Evolutionary conservation across 495 filamentous ascomycete genomes (phyloP), one percentile per base, ranked within the genome.

Genomic region (Xylaria venustula): DNA sequence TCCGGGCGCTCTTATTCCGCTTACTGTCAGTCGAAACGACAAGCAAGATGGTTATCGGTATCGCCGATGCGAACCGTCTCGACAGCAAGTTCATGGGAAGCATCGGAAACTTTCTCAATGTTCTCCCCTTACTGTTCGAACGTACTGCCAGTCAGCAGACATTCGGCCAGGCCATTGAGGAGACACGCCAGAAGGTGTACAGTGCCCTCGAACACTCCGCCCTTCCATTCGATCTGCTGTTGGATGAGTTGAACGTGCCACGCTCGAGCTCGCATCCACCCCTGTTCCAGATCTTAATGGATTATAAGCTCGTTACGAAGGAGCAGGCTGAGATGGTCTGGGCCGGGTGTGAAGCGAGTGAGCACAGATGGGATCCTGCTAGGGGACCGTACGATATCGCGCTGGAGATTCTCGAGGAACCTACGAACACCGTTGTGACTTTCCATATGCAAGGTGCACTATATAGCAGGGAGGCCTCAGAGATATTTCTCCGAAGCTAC

Each of bases 21-120:
- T 68, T 70, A 37, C 7, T 50, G 64, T 57, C 11, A 63, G 71
- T 52, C 65, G n/a, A 58, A 54, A 66, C 12, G 67, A 73, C 46
- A 57, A 55, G 66, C 9, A 66, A 73, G 50, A 1, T 78, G 4
- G 58, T 61, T 3, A 67, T 81, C 2, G 71, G 74, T 45, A 67
- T 77, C n/a, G 66, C 68, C 7, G 80, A 82, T 60, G 73, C 64
- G 15, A 75, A 78, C 49, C 54, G 44, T 6, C 1, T 30, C 28
- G 44, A 58, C 19, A 30, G n/a, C 1, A 28, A 36, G 41, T 32
- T 48, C 20, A 22, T 44, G 2, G 20, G 44, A 2, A 37, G 2
- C 1, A 4, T 58, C 14, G 54, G 51, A 2, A 22, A 1, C 34
- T 7, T 54, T 1, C 1, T 54, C 1, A 54, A 54, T 19, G 11